Percentiles rank a stretch among this genome's conserved stretches.
These are phyloP conservation scores for Fomitopsis pinicola DNA, from an alignment of 1,284 basidiomycete species.

Conservation along the genomic window DNA sequence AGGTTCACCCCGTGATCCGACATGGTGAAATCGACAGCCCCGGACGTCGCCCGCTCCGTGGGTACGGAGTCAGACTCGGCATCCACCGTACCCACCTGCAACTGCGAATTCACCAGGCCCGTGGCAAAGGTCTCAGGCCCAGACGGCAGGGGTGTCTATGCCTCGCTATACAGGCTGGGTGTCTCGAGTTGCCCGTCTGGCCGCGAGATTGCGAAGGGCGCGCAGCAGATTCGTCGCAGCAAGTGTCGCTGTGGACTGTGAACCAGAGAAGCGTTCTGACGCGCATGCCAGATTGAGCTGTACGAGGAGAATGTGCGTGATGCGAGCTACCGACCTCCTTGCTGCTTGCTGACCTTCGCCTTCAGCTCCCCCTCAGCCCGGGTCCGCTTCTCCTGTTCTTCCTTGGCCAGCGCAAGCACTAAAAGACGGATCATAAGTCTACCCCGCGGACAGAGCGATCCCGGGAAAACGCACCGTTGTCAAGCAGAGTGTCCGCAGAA, in stretches of 20 bases:
- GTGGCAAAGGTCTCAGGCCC: too few species aligned
- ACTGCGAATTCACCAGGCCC: too few species aligned
- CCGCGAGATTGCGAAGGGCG: background rate
- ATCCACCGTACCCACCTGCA: background rate
- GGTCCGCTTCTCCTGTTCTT: background rate
- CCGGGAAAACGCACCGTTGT: background rate
- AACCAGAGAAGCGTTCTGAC: background rate
- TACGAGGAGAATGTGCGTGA: too few species aligned
- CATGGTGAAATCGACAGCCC: background rate
- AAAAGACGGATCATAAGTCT: background rate
- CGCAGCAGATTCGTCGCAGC: background rate
- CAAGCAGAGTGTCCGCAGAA: background rate
- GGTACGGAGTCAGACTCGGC: background rate
- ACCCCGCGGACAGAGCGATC: background rate
- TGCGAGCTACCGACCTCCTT: background rate
- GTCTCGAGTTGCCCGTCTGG: background rate
- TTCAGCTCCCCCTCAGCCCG: background rate
- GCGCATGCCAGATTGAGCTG: background rate
- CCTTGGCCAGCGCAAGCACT: background rate
- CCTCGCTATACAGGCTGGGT: too few species aligned
- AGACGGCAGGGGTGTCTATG: too few species aligned
- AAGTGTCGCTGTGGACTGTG: too few species aligned
- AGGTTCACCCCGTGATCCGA: background rate
- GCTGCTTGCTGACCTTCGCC: background rate
- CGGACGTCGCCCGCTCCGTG: background rate